A percentile compares a stretch with the other conserved stretches of the same genome.
These are phyloP conservation scores for Diplodia scrobiculata DNA, from an alignment of 2,329 filamentous ascomycete species.

Conservation along the genomic window DNA sequence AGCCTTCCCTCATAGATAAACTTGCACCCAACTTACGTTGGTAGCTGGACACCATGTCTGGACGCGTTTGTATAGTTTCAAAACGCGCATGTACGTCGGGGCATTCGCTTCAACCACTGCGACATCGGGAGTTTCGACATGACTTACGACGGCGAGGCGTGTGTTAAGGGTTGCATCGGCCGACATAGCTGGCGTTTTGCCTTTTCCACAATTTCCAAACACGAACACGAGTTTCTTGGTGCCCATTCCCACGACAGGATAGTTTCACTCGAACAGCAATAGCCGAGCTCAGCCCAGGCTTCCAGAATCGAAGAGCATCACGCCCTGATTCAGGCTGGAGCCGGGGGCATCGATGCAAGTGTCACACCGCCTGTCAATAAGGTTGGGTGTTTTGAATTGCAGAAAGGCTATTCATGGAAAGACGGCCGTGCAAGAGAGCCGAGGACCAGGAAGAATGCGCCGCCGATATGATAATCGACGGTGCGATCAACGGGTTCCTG, in stretches of 20 bases:
- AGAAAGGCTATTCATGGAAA: not conserved
- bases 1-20: too few species aligned
- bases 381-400: not conserved
- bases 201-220: slow-evolving; percentile 18
- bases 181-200: not conserved
- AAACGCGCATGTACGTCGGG: too few species aligned
- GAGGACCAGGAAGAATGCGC: not conserved
- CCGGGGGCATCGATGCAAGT: not conserved
- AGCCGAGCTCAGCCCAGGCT: not conserved
- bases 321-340: not conserved
- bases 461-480: slow-evolving; percentile 18
- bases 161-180: not conserved
- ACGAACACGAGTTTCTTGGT: slow-evolving; percentile 12
- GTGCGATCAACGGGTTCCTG: slow-evolving; percentile 7
- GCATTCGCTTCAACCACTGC: too few species aligned
- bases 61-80: too few species aligned
- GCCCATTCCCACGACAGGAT: not conserved
- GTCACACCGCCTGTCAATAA: slow-evolving; percentile 22
- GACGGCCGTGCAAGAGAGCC: not conserved
- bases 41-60: too few species aligned
- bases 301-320: too few species aligned
- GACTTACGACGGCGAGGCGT: not conserved
- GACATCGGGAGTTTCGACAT: not conserved
- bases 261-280: not conserved
- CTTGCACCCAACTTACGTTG: too few species aligned